Base-by-base conservation (phyloP, 1,284 basidiomycete species). In the Anthracocystis panici-leucophaei region DNA sequence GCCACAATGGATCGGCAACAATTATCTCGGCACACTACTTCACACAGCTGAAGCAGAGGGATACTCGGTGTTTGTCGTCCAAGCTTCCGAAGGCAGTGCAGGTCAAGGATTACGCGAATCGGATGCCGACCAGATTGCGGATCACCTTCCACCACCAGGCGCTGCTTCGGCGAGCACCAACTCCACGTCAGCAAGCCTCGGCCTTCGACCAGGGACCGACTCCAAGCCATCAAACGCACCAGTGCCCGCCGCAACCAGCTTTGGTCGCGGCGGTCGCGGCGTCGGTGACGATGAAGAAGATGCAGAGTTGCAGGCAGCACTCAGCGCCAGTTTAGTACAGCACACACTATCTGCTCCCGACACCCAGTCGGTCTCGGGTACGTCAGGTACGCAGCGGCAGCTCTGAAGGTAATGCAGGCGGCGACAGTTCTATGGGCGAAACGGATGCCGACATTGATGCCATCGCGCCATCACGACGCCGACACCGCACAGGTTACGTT, bases 51-150 rank as follows among this genome's bases (percentile, higher is more conserved):
- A 82, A 53, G 61, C 56, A 1, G 83, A 84, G 42, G 77, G 80
- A 0, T 84, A 84, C 52, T 75, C 83, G 20, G 73, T 84, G 29
- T 84, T 84, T 75, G 80, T 77, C 20, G 73, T 82, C 14, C 58
- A 67, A 10, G 65, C 77, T 18, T 49, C 60, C 10, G 65, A 73
- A 10, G 75, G 72, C 0, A 58, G 59, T 55, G 48, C 65, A 10
- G 71, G 62, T 0, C 60, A 64, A 27, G 66, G 58, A 4, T 38
- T 79, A 33, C 70, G 69, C 25, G 58, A 65, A 25, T 79, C 75
- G 8, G 57, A 71, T 29, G 78, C 80, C 0, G 78, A 80, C 44
- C 71, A 79, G 60, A 69, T 77, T 41, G 79, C 77, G 9, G 71
- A 68, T n/a, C 72, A 75, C 14, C 70, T 80, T 25, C 78, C 78